Base-by-base conservation (phyloP, 2,329 filamentous ascomycete genomes). In the Colletotrichum higginsianum region DNA sequence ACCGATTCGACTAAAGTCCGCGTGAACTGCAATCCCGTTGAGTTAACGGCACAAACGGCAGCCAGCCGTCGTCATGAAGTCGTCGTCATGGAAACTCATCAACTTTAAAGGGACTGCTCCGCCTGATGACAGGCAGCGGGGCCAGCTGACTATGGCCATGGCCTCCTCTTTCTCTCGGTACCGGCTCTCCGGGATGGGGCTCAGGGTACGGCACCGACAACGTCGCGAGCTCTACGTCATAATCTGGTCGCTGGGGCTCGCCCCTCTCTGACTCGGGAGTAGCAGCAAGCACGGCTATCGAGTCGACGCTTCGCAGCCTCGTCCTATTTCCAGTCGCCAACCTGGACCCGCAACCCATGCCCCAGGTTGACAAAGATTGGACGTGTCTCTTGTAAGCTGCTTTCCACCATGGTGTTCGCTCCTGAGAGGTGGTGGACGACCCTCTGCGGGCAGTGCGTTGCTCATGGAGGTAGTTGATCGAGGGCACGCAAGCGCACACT, bases 381-480 rank as follows among this genome's bases (percentile, higher is more conserved):
- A 49, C 7, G 13, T 42, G 69, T 38, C 21, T 60, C 12, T 42
- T 68, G 11, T 47, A 55, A 2, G 15, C 16, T n/a, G 42, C 57
- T 16, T 46, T 53, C 66, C 69, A 68, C 66, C 38, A 69, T 5
- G 44, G 15, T 18, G 13, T 13, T n/a, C 30, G 44, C 4, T 11
- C 23, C 5, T 40, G 18, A 8, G 64, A 35, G 6, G 7, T 23
- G 35, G 49, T 60, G 30, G 53, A 44, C 9, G 23, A 21, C 5
- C 12, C 30, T 15, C 30, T 35, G 2, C 12, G 44, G 6, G 30
- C 23, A 15, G 15, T 38, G 9, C 69, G 65, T 38, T 63, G 66
- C 46, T 75, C 73, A 44, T 65, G 50, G 12, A 75, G 73, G 58
- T 74, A 69, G 56, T 75, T 74, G 47, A 74, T 69, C 15, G 73